Percentiles rank a stretch among this genome's conserved stretches.
phyloP scores from a whole-genome alignment of 2,329 filamentous ascomycete genomes.

The Diaporthe citriasiana region DNA sequence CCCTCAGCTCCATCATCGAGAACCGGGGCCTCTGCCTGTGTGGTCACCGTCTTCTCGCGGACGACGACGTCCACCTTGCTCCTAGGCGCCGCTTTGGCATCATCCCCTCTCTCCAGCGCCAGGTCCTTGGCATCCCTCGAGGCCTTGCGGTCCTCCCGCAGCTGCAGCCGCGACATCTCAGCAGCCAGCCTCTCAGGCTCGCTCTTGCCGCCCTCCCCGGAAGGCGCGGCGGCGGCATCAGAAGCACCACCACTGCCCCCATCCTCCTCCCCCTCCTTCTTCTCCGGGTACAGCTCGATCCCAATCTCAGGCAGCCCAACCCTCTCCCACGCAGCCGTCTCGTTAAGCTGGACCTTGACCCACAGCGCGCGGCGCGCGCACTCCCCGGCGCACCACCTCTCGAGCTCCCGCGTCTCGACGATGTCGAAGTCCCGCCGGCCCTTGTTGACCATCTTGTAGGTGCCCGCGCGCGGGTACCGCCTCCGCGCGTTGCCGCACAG shows the following conservation, averaged over 20 bases:
- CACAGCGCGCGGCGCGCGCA: slow-evolving; percentile 88
- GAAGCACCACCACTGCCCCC: not conserved
- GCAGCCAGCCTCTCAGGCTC: slow-evolving; percentile 48
- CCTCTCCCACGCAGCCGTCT: slow-evolving; percentile 88
- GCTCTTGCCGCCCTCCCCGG: slow-evolving; percentile 38
- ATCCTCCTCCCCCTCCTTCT: slow-evolving; percentile 62
- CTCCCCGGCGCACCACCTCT: slow-evolving; percentile 87
- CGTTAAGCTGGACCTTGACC: slow-evolving; percentile 88
- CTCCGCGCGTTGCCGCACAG: slow-evolving; percentile 79
- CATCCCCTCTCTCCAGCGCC: slow-evolving; percentile 64
- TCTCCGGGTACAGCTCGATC: slow-evolving; percentile 74
- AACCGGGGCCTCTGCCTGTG: slow-evolving; percentile 56
- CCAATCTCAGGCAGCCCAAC: slow-evolving; percentile 68
- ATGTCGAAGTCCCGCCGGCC: slow-evolving; percentile 73
- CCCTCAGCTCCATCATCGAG: slow-evolving; percentile 49
- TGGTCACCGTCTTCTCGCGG: slow-evolving; percentile 64
- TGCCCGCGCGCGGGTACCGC: slow-evolving; percentile 68
- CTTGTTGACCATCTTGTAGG: slow-evolving; percentile 75
- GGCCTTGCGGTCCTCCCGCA: slow-evolving; percentile 59
- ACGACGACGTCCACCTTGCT: slow-evolving; percentile 63
- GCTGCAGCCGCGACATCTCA: slow-evolving; percentile 58
- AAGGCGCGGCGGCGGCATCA: not conserved
- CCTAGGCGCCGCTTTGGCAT: slow-evolving; percentile 45
- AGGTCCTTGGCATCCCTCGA: slow-evolving; percentile 59
- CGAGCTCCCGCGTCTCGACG: slow-evolving; percentile 78